These are phyloP conservation scores for Zygosaccharomyces rouxii DNA, from an alignment of 805 yeast species.

Conservation along the genomic window DNA sequence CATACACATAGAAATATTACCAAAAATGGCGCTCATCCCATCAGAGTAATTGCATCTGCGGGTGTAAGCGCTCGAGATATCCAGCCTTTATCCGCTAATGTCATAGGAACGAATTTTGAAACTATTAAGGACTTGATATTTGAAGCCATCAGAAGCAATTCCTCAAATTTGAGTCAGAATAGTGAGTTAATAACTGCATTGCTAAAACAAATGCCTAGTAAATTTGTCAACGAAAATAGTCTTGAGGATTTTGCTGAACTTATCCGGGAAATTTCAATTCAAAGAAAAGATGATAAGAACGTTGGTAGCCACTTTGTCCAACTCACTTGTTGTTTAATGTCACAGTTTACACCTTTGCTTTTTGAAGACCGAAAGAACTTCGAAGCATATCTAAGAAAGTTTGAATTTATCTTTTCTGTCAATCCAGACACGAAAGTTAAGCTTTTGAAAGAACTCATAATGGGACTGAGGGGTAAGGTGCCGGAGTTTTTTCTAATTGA, in stretches of 20 bases:
- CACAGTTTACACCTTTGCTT: conserved; percentile 5
- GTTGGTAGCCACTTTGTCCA: conserved; percentile 2
- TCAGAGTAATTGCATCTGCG: conserved; percentile 26
- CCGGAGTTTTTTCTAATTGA: conserved; percentile 17
- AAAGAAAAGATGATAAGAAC: conserved; percentile 1
- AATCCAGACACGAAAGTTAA: conserved; percentile 4
- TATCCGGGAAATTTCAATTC: neutral
- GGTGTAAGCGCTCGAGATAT: conserved; percentile 23
- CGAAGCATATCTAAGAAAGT: conserved; percentile 1
- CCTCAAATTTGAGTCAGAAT: conserved; percentile 5
- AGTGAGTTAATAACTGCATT: conserved; percentile 8
- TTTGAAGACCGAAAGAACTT: conserved; percentile 4
- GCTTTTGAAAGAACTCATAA: conserved; percentile 16
- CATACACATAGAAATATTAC: neutral
- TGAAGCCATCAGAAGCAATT: conserved; percentile 6
- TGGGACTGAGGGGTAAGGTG: conserved; percentile 6
- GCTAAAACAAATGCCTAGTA: conserved; percentile 10
- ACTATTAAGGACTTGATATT: conserved; percentile 10
- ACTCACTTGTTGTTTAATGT: conserved; percentile 1
- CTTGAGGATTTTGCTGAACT: conserved; percentile 2
- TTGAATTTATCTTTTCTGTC: neutral
- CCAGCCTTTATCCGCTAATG: conserved; percentile 12
- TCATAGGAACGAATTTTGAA: conserved; percentile 12
- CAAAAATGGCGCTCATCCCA: conserved; percentile 12
- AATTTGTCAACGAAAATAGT: conserved; percentile 1